Evolutionary conservation across 352 stramenopile species (phyloP), one percentile per base, ranked within the genome.

Genomic region (Elongisporangium anandrum): DNA sequence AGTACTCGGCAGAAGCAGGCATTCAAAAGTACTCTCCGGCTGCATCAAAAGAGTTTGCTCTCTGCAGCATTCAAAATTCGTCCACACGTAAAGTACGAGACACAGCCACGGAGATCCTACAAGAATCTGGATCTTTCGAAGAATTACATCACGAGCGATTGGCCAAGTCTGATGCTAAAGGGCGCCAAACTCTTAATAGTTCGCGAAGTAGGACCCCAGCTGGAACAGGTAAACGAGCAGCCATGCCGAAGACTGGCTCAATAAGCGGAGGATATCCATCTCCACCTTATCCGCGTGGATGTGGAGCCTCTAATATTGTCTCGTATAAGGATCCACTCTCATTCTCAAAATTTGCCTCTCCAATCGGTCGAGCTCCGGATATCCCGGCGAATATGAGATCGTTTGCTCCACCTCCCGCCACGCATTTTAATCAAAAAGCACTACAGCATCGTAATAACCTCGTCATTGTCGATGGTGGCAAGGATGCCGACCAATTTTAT

Each of bases 11-110:
- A 6, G 84, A 94, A 57, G 68, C 73, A 0, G 81, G 79, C 1
- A 87, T 91, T 34, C 77, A 87, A 22, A 88, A 87, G 50, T 91
- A 87, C 56, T 77, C 79, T 4, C 56, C 75, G 16, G 61, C 63
- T 53, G 79, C 79, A 10, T 89, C 77, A 2, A 81, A 82, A 24
- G 73, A 85, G 38, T 81, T 91, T 56, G 77, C 79, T 10, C 21
- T 81, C 0, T 79, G 71, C 15, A 87, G 75, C 59, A 73, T 85
- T 38, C 69, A 77, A 20, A 57, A 71, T 29, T 64, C 55, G 4
- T 62, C 72, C 9, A 73, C 61, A 2, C 76, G 68, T 20, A 70
- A 57, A 64, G 69, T 82, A 20, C 69, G 75, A 34, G 71, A 82
- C 24, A 73, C 58, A 21, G 73, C 70, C 5, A 68, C 58, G 0